Conservation (phyloP, 1,284 basidiomycete genomes). For the Xerocomus amazonicus region DNA sequence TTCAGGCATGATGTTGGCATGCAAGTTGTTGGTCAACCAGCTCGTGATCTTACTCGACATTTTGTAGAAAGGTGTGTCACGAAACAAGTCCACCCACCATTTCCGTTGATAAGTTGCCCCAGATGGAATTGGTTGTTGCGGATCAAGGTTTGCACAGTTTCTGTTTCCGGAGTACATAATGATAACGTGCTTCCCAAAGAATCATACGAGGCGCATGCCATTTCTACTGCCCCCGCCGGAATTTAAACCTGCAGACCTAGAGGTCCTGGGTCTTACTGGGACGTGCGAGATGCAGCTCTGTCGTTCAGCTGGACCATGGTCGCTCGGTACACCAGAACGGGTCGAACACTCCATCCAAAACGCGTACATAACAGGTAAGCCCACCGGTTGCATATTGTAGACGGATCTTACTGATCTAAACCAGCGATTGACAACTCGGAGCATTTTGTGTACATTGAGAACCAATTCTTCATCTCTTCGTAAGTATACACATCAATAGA, state of each 20-base stretch:
- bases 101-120: slow-evolving; percentile 15
- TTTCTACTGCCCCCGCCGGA: slow-evolving; percentile 94
- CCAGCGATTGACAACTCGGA: slow-evolving; percentile 93
- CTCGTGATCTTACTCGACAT: slow-evolving; percentile 91
- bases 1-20: slow-evolving; percentile 92
- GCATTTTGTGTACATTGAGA: slow-evolving; percentile 93
- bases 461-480: slow-evolving; percentile 99
- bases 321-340: slow-evolving; percentile 82
- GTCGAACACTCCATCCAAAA: slow-evolving; percentile 95
- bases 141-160: slow-evolving; percentile 64
- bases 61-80: slow-evolving; percentile 80
- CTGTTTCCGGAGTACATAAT: not conserved
- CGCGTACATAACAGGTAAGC: slow-evolving; percentile 83
- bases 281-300: slow-evolving; percentile 98
- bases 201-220: slow-evolving; percentile 89
- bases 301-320: slow-evolving; percentile 95
- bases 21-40: slow-evolving; percentile 96
- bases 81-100: slow-evolving; percentile 9
- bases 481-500: slow-evolving; percentile 36
- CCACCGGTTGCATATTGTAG: not conserved
- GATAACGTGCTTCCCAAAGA: slow-evolving; percentile 41
- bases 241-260: slow-evolving; percentile 81
- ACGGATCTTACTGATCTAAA: not conserved
- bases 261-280: slow-evolving; percentile 82
- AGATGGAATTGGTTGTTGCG: slow-evolving; percentile 91